Evolutionary conservation across 805 yeast species (phyloP), one percentile per base, ranked within the genome.

Genomic region (Starmerella scarabaei): DNA sequence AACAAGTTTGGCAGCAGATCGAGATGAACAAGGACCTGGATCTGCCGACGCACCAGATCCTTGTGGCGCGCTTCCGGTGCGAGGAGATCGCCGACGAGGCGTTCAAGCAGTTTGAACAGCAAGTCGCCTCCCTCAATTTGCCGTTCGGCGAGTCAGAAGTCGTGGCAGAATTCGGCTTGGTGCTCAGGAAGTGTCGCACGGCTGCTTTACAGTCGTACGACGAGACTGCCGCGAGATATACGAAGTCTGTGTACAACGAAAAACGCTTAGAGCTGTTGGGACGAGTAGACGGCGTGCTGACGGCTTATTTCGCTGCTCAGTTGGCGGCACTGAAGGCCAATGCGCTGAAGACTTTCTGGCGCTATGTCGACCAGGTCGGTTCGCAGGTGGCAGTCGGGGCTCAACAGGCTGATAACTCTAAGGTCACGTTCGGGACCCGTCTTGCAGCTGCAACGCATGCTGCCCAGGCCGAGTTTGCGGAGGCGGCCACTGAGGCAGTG

Each of bases 1-100:
- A 75, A 40, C 80, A 77, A 54, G 77, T 94, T 49, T 91, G 98
- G 98, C 77, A 81, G 37, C 94, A 84, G 60, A 91, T 91, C 53
- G 94, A 84, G 58, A 68, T 71, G 45, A 91, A 91, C 62, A 86
- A 84, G 60, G 98, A 91, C 57, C 71, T 91, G 47, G 98, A 91
- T 61, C 68, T 91, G 49, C 98, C 98, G 21, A 86, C 97, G 2
- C 98, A 91, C 56, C 98, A 91, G 59, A 81, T 83, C 24, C 66
- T 91, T 44, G 97, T 91, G 19, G 94, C 98, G 6, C 73, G 91
- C 52, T 88, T 84, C 62, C 76, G 94, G 54, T 88, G 97, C 58
- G 94, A 85, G 54, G 97, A 91, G 59, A 81, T 91, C 35, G 69
- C 79, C 18, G 62, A 66, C 32, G 67, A 66, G 35, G 68, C 75